These are phyloP conservation scores for Jatropha multifida DNA, from an alignment of 441 rosid species.

Conservation along the genomic window DNA sequence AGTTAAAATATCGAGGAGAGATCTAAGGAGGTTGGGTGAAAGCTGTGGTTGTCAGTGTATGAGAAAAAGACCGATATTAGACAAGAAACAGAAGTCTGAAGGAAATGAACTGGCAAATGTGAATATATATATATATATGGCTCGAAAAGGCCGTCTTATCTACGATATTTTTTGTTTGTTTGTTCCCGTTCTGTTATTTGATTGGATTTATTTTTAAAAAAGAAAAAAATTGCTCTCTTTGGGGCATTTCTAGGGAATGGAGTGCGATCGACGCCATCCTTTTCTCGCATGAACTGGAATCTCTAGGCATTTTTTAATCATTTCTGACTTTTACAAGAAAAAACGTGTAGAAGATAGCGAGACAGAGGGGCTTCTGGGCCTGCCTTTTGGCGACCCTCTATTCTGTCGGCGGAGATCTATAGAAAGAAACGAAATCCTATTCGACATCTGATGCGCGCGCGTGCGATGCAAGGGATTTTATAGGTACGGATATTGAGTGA, in stretches of 20 bases:
- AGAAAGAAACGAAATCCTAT: not conserved
- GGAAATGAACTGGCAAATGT: slow-evolving; percentile 41
- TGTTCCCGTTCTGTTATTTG: slow-evolving; percentile 15
- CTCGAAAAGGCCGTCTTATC: slow-evolving; percentile 32
- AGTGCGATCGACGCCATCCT: slow-evolving; percentile 46
- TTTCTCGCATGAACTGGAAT: slow-evolving; percentile 41
- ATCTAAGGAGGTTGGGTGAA: slow-evolving; percentile 36
- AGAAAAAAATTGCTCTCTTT: not conserved
- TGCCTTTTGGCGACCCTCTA: slow-evolving; percentile 1
- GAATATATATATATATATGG: slow-evolving; percentile 5
- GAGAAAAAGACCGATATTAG: slow-evolving; percentile 33
- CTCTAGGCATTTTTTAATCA: slow-evolving; percentile 18
- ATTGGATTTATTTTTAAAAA: not conserved
- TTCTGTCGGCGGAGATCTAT: slow-evolving; percentile 43
- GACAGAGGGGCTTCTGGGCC: not conserved
- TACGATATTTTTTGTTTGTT: slow-evolving; percentile 16
- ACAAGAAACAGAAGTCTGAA: not conserved
- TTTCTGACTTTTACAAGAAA: not conserved
- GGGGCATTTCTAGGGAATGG: slow-evolving; percentile 34
- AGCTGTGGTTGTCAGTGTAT: slow-evolving; percentile 27
- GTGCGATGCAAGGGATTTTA: not conserved
- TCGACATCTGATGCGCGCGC: not conserved
- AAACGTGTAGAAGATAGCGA: not conserved
- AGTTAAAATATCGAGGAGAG: slow-evolving; percentile 37
- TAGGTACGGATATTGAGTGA: not conserved